These are phyloP conservation scores for Neurospora sp. DNA, from an alignment of 2,329 filamentous ascomycete genomes.

Conservation along the genomic window DNA sequence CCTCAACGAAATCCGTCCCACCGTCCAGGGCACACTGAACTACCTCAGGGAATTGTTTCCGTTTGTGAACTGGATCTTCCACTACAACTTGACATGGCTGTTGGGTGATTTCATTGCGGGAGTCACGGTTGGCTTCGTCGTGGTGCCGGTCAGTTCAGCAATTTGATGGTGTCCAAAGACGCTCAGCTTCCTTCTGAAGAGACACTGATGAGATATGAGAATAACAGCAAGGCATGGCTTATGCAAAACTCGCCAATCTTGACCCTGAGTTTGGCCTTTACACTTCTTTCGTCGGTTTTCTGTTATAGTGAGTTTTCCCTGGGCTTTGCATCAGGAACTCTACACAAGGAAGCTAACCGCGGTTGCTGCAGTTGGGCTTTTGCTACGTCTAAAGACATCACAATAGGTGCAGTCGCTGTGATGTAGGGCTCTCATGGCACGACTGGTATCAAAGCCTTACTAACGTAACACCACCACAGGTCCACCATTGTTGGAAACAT, in stretches of 20 bases:
- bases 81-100: constrained; percentile 67
- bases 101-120: constrained; percentile 65
- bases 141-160: constrained; percentile 29
- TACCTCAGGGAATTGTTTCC: constrained; percentile 18
- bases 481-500: constrained; percentile 41
- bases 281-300: constrained; percentile 71
- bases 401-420: constrained; percentile 49
- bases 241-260: constrained; percentile 61
- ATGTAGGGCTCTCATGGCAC: neutral
- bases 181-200: neutral
- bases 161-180: neutral
- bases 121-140: constrained; percentile 43
- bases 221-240: constrained; percentile 60
- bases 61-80: constrained; percentile 21
- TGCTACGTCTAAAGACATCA: constrained; percentile 77
- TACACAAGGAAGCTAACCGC: neutral
- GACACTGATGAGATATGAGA: neutral
- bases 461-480: constrained; percentile 17
- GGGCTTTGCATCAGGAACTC: neutral
- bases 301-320: constrained; percentile 43
- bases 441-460: neutral
- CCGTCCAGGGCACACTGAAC: constrained; percentile 3
- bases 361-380: constrained; percentile 52
- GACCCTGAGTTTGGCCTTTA: constrained; percentile 65
- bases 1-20: constrained; percentile 11